Evolutionary conservation across 139 green algal genomes (phyloP), one percentile per base, ranked within the genome.

Genomic region (Penium margaritaceum): DNA sequence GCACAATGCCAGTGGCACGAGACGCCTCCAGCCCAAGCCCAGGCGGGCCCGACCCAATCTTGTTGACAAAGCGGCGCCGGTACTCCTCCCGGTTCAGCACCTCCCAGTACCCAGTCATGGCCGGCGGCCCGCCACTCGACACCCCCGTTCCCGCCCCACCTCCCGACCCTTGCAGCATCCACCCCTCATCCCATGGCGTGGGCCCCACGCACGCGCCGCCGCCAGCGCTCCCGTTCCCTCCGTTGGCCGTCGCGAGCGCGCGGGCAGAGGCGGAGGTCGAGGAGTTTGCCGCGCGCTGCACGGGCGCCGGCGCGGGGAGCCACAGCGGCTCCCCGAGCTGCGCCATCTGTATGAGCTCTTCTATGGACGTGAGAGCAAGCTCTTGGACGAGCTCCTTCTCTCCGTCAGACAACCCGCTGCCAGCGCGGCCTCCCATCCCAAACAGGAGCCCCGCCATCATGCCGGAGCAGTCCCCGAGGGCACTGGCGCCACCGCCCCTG

Each of bases 21-120:
- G 55, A 61, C 12, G 68, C 68, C 27, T 76, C 68, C 14, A 47
- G 27, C 6, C 24, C 38, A 19, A 68, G 24, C 47, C 53, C 68
- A 1, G 14, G 27, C 12, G 68, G 51, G 24, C 51, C 27, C 5
- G 27, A n/a, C 1, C 51, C 51, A n/a, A 68, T 15, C 2, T 27
- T 46, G 27, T 44, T 51, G 51, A 53, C 29, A 36, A 69, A 68
- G 19, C 68, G 37, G 36, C 19, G 27, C 27, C 32, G 38, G 36
- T 76, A 76, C 55, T 76, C 68, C 37, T 69, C 60, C 34, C 27
- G 37, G 57, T 70, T 76, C 55, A 76, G 68, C 37, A 41, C 15
- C n/a, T 62, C 29, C 12, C 64, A 27, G 3, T 60, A 33, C 51
- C 51, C 51, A 5, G n/a, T 24, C 51, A 60, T 60, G 15, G 24